phyloP scores from a whole-genome alignment of 257 asterid genomes.

The Salvia hispanica region DNA sequence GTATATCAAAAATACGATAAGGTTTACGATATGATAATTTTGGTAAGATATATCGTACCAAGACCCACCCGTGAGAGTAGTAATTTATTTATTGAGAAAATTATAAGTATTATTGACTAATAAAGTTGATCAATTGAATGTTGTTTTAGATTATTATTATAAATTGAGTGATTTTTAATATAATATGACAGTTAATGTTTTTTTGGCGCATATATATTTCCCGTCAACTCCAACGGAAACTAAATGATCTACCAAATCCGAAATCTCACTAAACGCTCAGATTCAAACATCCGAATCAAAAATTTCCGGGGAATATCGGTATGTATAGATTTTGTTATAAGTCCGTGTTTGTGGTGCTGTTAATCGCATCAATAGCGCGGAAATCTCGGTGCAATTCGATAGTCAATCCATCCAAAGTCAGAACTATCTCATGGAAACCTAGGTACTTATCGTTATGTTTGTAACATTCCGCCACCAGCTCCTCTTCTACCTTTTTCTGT shows the following conservation, averaged over 20 bases:
- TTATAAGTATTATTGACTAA: too few relatives aligned
- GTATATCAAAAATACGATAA: too few relatives aligned
- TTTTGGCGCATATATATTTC: neutral
- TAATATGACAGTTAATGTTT: too few relatives aligned
- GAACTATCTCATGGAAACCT: conserved; percentile 83
- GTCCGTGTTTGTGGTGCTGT: conserved; percentile 40
- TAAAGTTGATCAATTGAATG: too few relatives aligned
- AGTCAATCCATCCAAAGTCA: conserved; percentile 91
- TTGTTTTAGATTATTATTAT: too few relatives aligned
- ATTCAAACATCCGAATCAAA: conserved; percentile 18
- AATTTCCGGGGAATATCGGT: neutral
- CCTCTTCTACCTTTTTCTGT: neutral
- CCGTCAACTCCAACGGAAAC: conserved; percentile 39
- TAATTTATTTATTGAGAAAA: too few relatives aligned
- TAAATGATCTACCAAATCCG: conserved; percentile 31
- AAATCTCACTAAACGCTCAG: conserved; percentile 32
- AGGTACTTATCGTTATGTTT: conserved; percentile 46
- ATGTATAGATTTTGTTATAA: conserved; percentile 40
- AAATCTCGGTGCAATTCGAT: conserved; percentile 54
- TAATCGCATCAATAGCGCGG: conserved; percentile 52
- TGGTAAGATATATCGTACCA: too few relatives aligned
- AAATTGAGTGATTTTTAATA: too few relatives aligned
- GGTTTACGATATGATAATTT: too few relatives aligned
- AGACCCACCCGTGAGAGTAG: too few relatives aligned
- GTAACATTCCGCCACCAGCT: conserved; percentile 4